phyloP scores from a whole-genome alignment of 2,329 filamentous ascomycete genomes.

The Pseudofabraea citricarpa region DNA sequence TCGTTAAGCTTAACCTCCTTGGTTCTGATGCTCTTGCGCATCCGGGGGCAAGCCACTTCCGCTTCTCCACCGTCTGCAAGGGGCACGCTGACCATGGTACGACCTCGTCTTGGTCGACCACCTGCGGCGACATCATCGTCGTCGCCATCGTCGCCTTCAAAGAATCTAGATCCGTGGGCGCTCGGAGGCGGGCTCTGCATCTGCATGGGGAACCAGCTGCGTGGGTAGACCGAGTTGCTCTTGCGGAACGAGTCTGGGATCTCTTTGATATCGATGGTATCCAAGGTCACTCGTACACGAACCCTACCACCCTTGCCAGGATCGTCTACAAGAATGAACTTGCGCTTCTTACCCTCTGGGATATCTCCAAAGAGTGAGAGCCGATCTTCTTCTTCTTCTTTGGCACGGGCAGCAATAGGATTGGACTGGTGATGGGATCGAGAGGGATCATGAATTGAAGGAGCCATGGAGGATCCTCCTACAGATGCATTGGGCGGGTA shows the following conservation, averaged over 20 bases:
- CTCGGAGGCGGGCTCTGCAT: constrained; percentile 83
- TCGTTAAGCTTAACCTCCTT: constrained; percentile 93
- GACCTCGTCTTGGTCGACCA: constrained; percentile 21
- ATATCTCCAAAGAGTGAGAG: constrained; percentile 80
- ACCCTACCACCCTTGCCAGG: constrained; percentile 74
- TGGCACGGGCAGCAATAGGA: constrained; percentile 33
- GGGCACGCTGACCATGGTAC: constrained; percentile 56
- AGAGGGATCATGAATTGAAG: constrained; percentile 46
- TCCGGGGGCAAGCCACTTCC: constrained; percentile 70
- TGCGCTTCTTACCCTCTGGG: constrained; percentile 85
- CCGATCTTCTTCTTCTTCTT: constrained; percentile 41
- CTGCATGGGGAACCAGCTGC: constrained; percentile 87
- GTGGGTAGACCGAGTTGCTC: constrained; percentile 82
- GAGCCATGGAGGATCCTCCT: constrained; percentile 56
- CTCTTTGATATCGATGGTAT: constrained; percentile 89
- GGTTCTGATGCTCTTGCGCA: constrained; percentile 62
- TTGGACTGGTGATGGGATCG: constrained; percentile 33
- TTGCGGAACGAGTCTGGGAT: constrained; percentile 95
- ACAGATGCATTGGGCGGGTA: constrained; percentile 57
- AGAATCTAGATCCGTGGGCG: constrained; percentile 70
- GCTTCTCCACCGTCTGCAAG: constrained; percentile 66
- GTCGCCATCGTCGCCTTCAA: constrained; percentile 63
- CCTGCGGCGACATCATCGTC: constrained; percentile 38
- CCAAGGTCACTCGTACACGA: constrained; percentile 87
- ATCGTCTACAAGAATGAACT: constrained; percentile 95